Evolutionary conservation across 352 stramenopile genomes (phyloP).

Genomic region (Phytophthora podocarpi): DNA sequence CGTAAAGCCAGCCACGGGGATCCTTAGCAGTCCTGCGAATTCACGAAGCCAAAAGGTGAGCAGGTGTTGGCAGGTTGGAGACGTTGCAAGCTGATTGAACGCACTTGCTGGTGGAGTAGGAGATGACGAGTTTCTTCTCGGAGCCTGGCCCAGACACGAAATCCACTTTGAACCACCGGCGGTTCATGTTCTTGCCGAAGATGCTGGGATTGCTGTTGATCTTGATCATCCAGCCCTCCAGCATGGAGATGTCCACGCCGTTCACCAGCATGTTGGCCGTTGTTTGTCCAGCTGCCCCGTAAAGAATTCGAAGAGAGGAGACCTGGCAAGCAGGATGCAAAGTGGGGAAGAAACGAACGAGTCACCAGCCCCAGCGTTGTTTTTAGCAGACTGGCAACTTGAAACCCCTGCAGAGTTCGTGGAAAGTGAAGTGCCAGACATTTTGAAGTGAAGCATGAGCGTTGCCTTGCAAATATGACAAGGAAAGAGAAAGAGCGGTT

Average conservation of each 20-base stretch:
- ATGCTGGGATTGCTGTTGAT: slow-evolving; percentile 86
- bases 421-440: too few relatives aligned
- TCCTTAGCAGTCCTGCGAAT: slow-evolving; percentile 71
- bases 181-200: slow-evolving; percentile 79
- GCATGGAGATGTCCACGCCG: slow-evolving; percentile 80
- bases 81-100: too few relatives aligned
- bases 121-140: slow-evolving; percentile 73
- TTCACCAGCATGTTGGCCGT: slow-evolving; percentile 55
- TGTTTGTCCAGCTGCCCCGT: neutral
- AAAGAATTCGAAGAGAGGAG: too few relatives aligned
- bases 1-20: slow-evolving; percentile 76
- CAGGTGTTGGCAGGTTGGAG: too few relatives aligned
- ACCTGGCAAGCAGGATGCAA: neutral
- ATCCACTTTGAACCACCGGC: slow-evolving; percentile 79
- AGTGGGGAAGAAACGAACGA: slow-evolving; percentile 14
- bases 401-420: too few relatives aligned
- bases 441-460: too few relatives aligned
- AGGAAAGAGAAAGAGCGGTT: too few relatives aligned
- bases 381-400: too few relatives aligned
- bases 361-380: too few relatives aligned
- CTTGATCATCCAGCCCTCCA: slow-evolving; percentile 88
- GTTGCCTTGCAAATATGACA: too few relatives aligned
- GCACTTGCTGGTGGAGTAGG: slow-evolving; percentile 84
- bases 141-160: slow-evolving; percentile 52
- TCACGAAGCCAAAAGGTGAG: neutral